Conservation (phyloP, 2,329 filamentous ascomycete genomes). For the Fusarium sp. region DNA sequence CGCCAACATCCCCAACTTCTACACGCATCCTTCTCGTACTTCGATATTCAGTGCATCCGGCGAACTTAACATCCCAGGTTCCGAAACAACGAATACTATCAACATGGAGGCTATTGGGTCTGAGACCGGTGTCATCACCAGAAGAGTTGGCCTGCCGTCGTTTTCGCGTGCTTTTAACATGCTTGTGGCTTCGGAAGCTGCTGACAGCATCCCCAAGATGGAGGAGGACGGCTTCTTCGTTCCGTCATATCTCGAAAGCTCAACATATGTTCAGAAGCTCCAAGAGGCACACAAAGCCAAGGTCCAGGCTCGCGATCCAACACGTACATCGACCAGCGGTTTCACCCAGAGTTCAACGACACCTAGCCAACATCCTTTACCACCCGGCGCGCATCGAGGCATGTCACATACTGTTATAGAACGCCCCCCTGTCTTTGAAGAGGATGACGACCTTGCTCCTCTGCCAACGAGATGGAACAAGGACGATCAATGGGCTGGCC, state of each 20-base stretch:
- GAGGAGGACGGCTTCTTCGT: conserved; percentile 73
- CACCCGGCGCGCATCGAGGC: conserved; percentile 73
- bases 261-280: conserved; percentile 81
- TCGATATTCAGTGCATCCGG: conserved; percentile 64
- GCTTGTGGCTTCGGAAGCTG: conserved; percentile 55
- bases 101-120: conserved; percentile 54
- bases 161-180: conserved; percentile 67
- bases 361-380: conserved; percentile 57
- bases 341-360: conserved; percentile 59
- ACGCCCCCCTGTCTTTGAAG: conserved; percentile 71
- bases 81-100: conserved; percentile 26
- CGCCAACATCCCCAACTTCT: conserved; percentile 42
- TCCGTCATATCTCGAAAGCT: conserved; percentile 85
- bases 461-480: conserved; percentile 88
- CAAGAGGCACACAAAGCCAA: conserved; percentile 76
- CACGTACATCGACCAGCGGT: conserved; percentile 37
- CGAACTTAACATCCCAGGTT: conserved; percentile 46
- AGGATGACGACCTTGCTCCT: conserved; percentile 71
- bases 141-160: conserved; percentile 55
- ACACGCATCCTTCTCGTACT: conserved; percentile 50
- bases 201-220: conserved; percentile 45
- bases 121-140: conserved; percentile 45
- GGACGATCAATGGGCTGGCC: conserved; percentile 76
- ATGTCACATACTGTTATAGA: conserved; percentile 89
- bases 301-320: conserved; percentile 63